phyloP scores from a whole-genome alignment of 768 basidiomycete species.

The Agaricus sinodeliciosus region DNA sequence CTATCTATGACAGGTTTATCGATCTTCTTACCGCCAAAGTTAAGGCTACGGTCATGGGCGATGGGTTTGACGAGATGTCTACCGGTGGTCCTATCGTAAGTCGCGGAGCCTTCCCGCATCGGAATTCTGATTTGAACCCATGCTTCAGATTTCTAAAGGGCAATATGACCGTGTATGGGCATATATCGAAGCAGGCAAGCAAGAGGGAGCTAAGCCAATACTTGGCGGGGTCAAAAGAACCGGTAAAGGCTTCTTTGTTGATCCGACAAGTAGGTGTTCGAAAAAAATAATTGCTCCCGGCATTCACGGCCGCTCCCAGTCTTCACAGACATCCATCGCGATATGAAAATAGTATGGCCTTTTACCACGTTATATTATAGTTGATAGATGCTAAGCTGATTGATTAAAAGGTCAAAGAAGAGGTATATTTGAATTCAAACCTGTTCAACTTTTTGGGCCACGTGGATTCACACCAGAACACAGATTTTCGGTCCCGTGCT shows the following conservation, averaged over 20 bases:
- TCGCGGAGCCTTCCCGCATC: background rate
- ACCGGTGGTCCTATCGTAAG: slow-evolving; percentile 82
- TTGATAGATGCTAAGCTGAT: background rate
- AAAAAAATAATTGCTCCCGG: background rate
- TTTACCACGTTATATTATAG: slow-evolving; percentile 2
- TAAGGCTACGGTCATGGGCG: slow-evolving; percentile 65
- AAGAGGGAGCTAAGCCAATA: slow-evolving; percentile 71
- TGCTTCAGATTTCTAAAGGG: slow-evolving; percentile 61
- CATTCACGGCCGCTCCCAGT: slow-evolving; percentile 36
- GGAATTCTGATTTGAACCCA: background rate
- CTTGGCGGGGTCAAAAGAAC: slow-evolving; percentile 77
- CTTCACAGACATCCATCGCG: slow-evolving; percentile 69
- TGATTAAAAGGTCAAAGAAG: slow-evolving; percentile 55
- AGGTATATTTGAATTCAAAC: slow-evolving; percentile 31
- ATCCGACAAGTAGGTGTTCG: slow-evolving; percentile 70
- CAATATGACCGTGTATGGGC: slow-evolving; percentile 84
- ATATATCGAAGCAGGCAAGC: slow-evolving; percentile 83
- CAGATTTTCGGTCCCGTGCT: slow-evolving; percentile 96
- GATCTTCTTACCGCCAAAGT: slow-evolving; percentile 57
- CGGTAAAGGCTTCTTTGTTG: slow-evolving; percentile 80
- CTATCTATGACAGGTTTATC: slow-evolving; percentile 82
- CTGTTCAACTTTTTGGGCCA: slow-evolving; percentile 2
- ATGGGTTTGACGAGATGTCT: slow-evolving; percentile 70
- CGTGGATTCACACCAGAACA: slow-evolving; percentile 10
- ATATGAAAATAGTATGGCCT: slow-evolving; percentile 78